Percentiles rank a stretch among this genome's conserved stretches.
These are phyloP conservation scores for Nepenthes alata DNA, from an alignment of 179 eudicot species.

Conservation along the genomic window DNA sequence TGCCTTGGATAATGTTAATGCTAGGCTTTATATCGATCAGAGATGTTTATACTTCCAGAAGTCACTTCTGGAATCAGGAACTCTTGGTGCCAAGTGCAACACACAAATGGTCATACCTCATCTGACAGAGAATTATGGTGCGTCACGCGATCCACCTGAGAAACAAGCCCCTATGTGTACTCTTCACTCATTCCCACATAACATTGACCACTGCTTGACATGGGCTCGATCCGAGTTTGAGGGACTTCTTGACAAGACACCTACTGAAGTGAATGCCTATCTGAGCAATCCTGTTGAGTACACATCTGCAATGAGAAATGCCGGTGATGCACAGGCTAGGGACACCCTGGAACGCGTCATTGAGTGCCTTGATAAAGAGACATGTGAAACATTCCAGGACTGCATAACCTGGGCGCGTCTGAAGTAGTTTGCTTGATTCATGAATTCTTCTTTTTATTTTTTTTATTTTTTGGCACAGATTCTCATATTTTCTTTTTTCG, in stretches of 20 bases:
- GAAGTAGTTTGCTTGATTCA: conserved; percentile 27
- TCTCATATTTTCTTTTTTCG: not conserved
- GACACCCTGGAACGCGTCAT: conserved; percentile 72
- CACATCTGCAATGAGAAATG: conserved; percentile 62
- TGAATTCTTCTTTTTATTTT: not conserved
- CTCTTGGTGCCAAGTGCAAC: conserved; percentile 86
- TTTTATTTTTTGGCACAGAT: not conserved
- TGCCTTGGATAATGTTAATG: conserved; percentile 85
- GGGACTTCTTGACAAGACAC: conserved; percentile 85
- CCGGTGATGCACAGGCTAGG: conserved; percentile 98
- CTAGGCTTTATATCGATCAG: conserved; percentile 77
- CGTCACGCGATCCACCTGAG: conserved; percentile 98
- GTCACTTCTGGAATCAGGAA: conserved; percentile 92
- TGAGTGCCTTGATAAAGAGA: conserved; percentile 73
- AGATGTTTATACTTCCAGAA: conserved; percentile 89
- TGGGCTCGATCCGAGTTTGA: conserved; percentile 98
- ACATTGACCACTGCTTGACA: conserved; percentile 92
- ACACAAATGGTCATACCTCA: conserved; percentile 98
- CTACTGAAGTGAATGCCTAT: conserved; percentile 82
- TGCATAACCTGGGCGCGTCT: conserved; percentile 87
- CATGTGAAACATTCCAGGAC: conserved; percentile 74
- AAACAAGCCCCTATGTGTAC: conserved; percentile 99
- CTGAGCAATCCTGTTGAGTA: conserved; percentile 63
- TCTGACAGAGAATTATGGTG: conserved; percentile 91
- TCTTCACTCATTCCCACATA: conserved; percentile 91